Conservation (phyloP, 805 yeast species). For the Teunomyces stri region DNA sequence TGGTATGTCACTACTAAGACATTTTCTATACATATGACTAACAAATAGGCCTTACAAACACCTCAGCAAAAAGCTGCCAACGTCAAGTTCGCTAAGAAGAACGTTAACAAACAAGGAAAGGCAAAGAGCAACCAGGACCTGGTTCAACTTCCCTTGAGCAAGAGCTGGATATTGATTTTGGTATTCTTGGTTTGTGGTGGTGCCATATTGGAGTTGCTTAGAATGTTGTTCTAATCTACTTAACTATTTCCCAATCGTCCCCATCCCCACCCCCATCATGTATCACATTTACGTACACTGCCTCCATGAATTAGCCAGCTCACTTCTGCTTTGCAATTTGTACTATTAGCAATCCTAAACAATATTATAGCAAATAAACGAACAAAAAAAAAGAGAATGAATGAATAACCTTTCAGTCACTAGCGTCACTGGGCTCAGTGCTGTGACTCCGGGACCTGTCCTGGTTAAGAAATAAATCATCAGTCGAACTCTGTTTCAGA, state of each 20-base stretch:
- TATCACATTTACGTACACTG: background rate
- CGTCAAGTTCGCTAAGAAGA: slow-evolving; percentile 71
- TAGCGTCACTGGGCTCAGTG: slow-evolving; percentile 1
- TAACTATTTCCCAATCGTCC: background rate
- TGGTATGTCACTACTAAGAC: slow-evolving; percentile 7
- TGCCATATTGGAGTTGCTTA: slow-evolving; percentile 68
- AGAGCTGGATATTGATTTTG: slow-evolving; percentile 59
- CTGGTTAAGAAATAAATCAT: background rate
- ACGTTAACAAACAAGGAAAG: slow-evolving; percentile 74
- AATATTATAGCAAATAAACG: slow-evolving; percentile 1
- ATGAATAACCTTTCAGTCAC: background rate
- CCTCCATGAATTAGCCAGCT: background rate
- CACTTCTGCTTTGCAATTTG: background rate
- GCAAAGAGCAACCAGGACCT: slow-evolving; percentile 44
- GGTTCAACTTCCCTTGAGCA: slow-evolving; percentile 53
- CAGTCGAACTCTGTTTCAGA: background rate
- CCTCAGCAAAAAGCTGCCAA: slow-evolving; percentile 89
- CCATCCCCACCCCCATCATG: background rate
- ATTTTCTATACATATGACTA: background rate
- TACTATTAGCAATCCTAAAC: slow-evolving; percentile 3
- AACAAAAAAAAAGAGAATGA: background rate
- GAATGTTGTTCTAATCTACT: slow-evolving; percentile 44
- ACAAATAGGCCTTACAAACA: slow-evolving; percentile 65
- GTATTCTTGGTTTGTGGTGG: slow-evolving; percentile 78
- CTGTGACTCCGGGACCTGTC: background rate